Conservation (phyloP, 2,329 filamentous ascomycete genomes). For the Monilinia vaccinii-corymbosi region DNA sequence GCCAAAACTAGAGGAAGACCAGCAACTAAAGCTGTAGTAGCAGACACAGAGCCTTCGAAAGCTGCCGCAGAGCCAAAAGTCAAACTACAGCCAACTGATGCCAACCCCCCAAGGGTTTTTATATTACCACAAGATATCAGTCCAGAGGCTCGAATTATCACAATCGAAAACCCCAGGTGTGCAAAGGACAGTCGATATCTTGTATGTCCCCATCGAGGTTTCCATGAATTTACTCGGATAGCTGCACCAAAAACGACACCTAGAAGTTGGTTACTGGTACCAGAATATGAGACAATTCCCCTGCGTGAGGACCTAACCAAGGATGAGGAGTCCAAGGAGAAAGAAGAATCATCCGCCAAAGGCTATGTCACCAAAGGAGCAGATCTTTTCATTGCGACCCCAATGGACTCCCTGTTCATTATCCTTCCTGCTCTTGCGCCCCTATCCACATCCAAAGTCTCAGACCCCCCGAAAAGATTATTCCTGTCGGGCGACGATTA, state of each 20-base stretch:
- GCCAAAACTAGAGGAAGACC: slow-evolving; percentile 26
- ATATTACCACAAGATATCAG: slow-evolving; percentile 49
- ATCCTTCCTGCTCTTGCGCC: slow-evolving; percentile 61
- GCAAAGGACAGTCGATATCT: slow-evolving; percentile 49
- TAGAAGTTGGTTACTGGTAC: slow-evolving; percentile 50
- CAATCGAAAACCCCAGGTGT: slow-evolving; percentile 50
- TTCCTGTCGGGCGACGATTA: slow-evolving; percentile 66
- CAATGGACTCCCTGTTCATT: slow-evolving; percentile 77
- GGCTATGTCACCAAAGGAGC: slow-evolving; percentile 56
- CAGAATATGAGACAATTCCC: slow-evolving; percentile 9
- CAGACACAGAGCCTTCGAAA: slow-evolving; percentile 17
- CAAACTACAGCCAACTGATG: slow-evolving; percentile 24
- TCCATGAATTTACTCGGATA: slow-evolving; percentile 57
- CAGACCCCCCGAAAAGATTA: slow-evolving; percentile 45
- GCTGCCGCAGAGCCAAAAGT: slow-evolving; percentile 23
- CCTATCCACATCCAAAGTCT: slow-evolving; percentile 33
- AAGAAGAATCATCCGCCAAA: slow-evolving; percentile 13
- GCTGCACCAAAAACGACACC: slow-evolving; percentile 43
- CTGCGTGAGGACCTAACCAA: slow-evolving; percentile 17
- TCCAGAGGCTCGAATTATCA: slow-evolving; percentile 47
- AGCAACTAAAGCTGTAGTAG: slow-evolving; percentile 17
- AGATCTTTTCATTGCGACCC: slow-evolving; percentile 75
- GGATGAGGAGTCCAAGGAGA: slow-evolving; percentile 16
- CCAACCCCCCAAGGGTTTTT: slow-evolving; percentile 46
- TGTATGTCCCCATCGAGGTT: slow-evolving; percentile 50